These are phyloP conservation scores for Phyllachora maydis DNA, from an alignment of 2,329 filamentous ascomycete genomes.

Conservation along the genomic window DNA sequence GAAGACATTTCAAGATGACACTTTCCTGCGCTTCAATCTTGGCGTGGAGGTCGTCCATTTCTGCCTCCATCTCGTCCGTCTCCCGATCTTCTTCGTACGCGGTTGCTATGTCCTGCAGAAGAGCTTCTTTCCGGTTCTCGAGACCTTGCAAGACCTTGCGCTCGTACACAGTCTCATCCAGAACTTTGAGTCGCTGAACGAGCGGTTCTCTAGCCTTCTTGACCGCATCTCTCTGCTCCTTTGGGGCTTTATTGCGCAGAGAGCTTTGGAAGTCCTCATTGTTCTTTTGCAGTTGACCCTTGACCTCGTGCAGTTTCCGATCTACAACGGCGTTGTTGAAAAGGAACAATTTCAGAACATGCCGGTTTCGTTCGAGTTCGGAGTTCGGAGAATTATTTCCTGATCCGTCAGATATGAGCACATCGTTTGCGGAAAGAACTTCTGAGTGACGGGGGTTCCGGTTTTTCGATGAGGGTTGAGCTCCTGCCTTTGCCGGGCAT, in stretches of 20 bases:
- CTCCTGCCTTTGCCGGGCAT: too few relatives aligned
- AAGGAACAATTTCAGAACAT: conserved; percentile 15
- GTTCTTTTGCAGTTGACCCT: conserved; percentile 22
- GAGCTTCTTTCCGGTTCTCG: conserved; percentile 18
- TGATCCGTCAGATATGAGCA: too few relatives aligned
- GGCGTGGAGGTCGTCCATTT: conserved; percentile 24
- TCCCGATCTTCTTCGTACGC: conserved; percentile 28
- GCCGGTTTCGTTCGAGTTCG: conserved; percentile 9
- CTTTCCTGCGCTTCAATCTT: conserved; percentile 21
- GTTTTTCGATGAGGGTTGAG: too few relatives aligned
- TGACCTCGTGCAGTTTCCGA: conserved; percentile 15
- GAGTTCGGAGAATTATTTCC: conserved; percentile 7
- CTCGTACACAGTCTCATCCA: conserved; percentile 19
- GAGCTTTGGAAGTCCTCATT: conserved; percentile 23
- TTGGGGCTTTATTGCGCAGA: conserved; percentile 22
- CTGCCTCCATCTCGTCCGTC: conserved; percentile 27
- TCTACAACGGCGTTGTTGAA: conserved; percentile 12
- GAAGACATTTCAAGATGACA: conserved; percentile 17
- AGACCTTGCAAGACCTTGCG: conserved; percentile 20
- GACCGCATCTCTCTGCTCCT: conserved; percentile 21
- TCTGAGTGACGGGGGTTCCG: too few relatives aligned
- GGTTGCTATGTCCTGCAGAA: conserved; percentile 24
- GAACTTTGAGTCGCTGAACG: conserved; percentile 20
- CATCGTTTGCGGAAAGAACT: too few relatives aligned
- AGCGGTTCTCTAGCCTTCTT: conserved; percentile 27